These are phyloP conservation scores for Phytophthora palmivora DNA, from an alignment of 352 stramenopile genomes.

Conservation along the genomic window DNA sequence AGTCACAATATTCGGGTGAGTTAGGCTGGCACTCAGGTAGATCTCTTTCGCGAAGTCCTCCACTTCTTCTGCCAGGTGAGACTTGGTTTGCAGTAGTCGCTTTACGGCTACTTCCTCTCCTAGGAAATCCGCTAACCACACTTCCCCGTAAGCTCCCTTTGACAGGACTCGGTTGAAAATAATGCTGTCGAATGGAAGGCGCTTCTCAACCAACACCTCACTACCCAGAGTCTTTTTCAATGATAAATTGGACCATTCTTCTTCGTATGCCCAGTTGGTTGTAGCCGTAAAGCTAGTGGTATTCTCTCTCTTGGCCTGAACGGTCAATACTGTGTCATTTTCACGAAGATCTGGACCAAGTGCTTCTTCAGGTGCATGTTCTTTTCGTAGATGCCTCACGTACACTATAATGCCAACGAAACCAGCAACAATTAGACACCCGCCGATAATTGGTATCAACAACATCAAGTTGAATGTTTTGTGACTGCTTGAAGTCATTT, in stretches of 20 bases:
- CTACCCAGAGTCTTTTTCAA: constrained; percentile 16
- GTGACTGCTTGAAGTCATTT: too few species aligned
- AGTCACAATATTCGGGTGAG: constrained; percentile 40
- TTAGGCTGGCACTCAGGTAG: constrained; percentile 34
- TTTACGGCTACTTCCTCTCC: constrained; percentile 46
- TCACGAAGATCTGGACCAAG: background rate
- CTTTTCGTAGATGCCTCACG: constrained; percentile 1
- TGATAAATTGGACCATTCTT: constrained; percentile 14
- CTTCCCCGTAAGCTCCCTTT: constrained; percentile 53
- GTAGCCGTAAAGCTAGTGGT: background rate
- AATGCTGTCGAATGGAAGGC: constrained; percentile 31
- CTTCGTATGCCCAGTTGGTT: background rate
- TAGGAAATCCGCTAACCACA: constrained; percentile 45
- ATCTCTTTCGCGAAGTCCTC: constrained; percentile 43
- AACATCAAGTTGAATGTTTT: constrained; percentile 12
- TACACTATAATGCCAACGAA: constrained; percentile 7
- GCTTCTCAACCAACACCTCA: constrained; percentile 16
- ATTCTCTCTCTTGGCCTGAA: background rate
- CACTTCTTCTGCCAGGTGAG: constrained; percentile 33
- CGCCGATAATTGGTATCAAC: constrained; percentile 21
- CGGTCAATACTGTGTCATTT: background rate
- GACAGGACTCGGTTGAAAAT: constrained; percentile 35
- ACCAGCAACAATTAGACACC: background rate
- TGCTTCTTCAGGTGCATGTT: background rate
- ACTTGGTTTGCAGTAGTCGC: constrained; percentile 34